Evolutionary conservation across 2,329 filamentous ascomycete genomes (phyloP).

Genomic region (Lasiodiplodia theobromae): DNA sequence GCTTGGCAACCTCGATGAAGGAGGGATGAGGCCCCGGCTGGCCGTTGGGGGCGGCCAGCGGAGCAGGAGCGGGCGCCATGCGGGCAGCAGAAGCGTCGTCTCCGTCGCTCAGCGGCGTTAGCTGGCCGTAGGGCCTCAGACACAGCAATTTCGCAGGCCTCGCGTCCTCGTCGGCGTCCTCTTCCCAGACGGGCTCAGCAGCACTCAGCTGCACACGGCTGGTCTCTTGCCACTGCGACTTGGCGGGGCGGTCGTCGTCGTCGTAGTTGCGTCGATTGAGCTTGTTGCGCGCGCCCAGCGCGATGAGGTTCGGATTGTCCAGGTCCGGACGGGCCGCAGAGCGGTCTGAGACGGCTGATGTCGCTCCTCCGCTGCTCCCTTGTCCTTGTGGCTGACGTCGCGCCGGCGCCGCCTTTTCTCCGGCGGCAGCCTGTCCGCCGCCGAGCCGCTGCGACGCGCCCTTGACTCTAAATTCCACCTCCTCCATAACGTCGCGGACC

Average conservation of each 20-base stretch:
- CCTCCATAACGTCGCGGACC: background rate
- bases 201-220: background rate
- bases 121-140: slow-evolving; percentile 11
- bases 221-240: background rate
- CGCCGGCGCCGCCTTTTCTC: slow-evolving; percentile 11
- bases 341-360: slow-evolving; percentile 2
- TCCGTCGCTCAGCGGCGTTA: slow-evolving; percentile 14
- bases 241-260: background rate
- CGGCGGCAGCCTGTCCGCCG: background rate
- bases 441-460: background rate
- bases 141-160: background rate
- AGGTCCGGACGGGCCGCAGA: slow-evolving; percentile 10
- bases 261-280: background rate
- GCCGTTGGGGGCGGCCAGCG: slow-evolving; percentile 33
- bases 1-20: slow-evolving; percentile 70
- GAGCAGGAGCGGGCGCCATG: slow-evolving; percentile 43
- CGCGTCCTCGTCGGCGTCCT: background rate
- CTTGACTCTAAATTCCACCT: background rate
- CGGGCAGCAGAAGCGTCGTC: background rate
- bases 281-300: slow-evolving; percentile 18
- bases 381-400: background rate
- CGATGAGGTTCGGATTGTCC: slow-evolving; percentile 27
- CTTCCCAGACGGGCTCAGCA: background rate
- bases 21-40: slow-evolving; percentile 64
- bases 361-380: background rate